A percentile compares a stretch with the other conserved stretches of the same genome.
phyloP scores from a whole-genome alignment of 2,329 filamentous ascomycete genomes.

The Rhytidhysteron rufulum region DNA sequence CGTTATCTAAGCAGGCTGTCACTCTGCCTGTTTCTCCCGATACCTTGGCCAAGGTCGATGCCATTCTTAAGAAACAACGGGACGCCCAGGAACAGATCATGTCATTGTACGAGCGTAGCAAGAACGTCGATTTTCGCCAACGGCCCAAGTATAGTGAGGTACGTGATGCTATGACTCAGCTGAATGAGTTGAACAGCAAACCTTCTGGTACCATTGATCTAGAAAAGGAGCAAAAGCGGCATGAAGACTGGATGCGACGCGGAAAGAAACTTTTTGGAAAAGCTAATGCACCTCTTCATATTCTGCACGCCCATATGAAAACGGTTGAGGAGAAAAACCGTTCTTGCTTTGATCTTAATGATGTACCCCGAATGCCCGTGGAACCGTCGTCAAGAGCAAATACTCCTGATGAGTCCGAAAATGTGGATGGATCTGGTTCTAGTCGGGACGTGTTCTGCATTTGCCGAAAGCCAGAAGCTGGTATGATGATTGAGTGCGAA shows the following conservation, averaged over 20 bases:
- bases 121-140: constrained; percentile 68
- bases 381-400: constrained; percentile 88
- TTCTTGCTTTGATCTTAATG: constrained; percentile 86
- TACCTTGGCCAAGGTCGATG: constrained; percentile 78
- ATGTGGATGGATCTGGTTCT: constrained; percentile 44
- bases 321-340: constrained; percentile 85
- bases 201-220: constrained; percentile 86
- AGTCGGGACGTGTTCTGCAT: constrained; percentile 91
- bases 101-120: constrained; percentile 74
- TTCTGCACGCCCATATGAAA: constrained; percentile 90
- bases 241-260: constrained; percentile 98
- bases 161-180: constrained; percentile 79
- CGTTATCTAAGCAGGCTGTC: constrained; percentile 77
- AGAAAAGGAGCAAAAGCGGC: constrained; percentile 88
- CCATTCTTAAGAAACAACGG: constrained; percentile 91
- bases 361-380: constrained; percentile 83
- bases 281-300: constrained; percentile 93
- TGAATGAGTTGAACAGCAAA: constrained; percentile 89
- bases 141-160: constrained; percentile 87
- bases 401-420: constrained; percentile 52
- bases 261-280: constrained; percentile 98
- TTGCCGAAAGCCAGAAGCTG: constrained; percentile 85
- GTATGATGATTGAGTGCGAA: constrained; percentile 99
- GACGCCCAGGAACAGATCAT: constrained; percentile 88
- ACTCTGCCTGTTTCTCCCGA: constrained; percentile 76